Conservation (phyloP, 331 rosid genomes). For the Arachis monticola region DNA sequence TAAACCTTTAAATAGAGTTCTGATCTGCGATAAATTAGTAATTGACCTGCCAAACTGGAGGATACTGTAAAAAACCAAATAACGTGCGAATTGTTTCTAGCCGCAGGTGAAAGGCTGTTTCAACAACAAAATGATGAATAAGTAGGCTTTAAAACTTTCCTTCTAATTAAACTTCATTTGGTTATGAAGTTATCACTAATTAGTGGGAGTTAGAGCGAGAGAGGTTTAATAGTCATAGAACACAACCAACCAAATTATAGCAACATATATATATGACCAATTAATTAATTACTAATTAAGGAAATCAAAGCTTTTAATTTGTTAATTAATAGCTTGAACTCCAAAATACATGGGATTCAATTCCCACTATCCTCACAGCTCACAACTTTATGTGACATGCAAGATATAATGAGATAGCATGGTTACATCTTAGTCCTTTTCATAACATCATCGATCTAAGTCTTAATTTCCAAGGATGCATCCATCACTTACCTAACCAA, state of each 20-base stretch:
- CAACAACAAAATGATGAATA: slow-evolving; percentile 31
- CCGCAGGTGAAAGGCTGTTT: slow-evolving; percentile 20
- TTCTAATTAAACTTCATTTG: not conserved
- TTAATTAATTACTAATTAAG: slow-evolving; percentile 28
- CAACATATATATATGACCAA: slow-evolving; percentile 7
- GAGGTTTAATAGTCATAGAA: not conserved
- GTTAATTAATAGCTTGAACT: slow-evolving; percentile 23
- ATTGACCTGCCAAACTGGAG: too few species aligned
- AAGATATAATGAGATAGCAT: slow-evolving; percentile 48
- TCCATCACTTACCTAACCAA: slow-evolving; percentile 69
- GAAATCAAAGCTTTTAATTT: not conserved
- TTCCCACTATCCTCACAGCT: not conserved
- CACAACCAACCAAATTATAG: slow-evolving; percentile 11
- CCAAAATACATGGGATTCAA: slow-evolving; percentile 6
- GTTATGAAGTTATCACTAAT: slow-evolving; percentile 10
- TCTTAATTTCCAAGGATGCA: slow-evolving; percentile 54
- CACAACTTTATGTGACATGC: slow-evolving; percentile 70
- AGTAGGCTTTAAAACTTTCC: not conserved
- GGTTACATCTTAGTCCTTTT: slow-evolving; percentile 19
- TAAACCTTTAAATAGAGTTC: too few species aligned
- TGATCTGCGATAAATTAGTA: too few species aligned
- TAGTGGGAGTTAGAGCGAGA: slow-evolving; percentile 17
- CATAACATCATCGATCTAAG: slow-evolving; percentile 23
- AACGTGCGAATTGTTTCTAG: not conserved
- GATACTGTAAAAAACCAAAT: too few species aligned